Evolutionary conservation across 495 filamentous ascomycete species (phyloP), one percentile per base, ranked within the genome.

Genomic region (Aspergillus sclerotioniger): DNA sequence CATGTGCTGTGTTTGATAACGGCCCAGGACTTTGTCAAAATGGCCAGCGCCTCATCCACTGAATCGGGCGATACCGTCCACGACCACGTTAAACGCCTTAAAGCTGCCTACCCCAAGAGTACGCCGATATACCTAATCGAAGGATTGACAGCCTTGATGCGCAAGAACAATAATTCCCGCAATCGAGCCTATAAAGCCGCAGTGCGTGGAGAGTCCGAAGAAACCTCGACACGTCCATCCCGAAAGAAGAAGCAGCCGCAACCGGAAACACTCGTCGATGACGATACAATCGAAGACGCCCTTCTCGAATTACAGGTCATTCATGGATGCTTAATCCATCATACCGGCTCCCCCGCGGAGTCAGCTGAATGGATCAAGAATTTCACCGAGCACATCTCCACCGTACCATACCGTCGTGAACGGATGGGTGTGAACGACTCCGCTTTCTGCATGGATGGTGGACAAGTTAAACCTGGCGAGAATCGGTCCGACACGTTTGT

Each of bases 381-480:
- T 37, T 93, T 94, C 68, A 94, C 90, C 1, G 85, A 91, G 63
- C 87, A 94, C 59, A 85, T 96, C 60, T 87, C 86, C 37, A 89
- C 86, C 0, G 84, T 89, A 29, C 90, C 89, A 0, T 93, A 93
- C 64, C 82, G 80, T 12, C 71, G 65, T 6, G 71, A 82, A 57
- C 72, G 72, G 17, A 77, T 80, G 71, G 64, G 69, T 17, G 65
- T 62, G 1, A 73, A 79, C 33, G 77, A 82, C 32, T 84, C 87
- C 7, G 80, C 83, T 3, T 94, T 94, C 74, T 93, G 90, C 71
- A 91, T 93, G 85, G 90, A 91, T 39, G 72, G 75, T 0, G 91
- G 91, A 0, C 91, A 94, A 67, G 89, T 94, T 33, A 87, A 86
- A 50, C 80, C 86, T 0, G 91, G 90, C 44, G 82, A 86, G 17